phyloP scores from a whole-genome alignment of 768 basidiomycete genomes.

The Multifurca ochricompacta region DNA sequence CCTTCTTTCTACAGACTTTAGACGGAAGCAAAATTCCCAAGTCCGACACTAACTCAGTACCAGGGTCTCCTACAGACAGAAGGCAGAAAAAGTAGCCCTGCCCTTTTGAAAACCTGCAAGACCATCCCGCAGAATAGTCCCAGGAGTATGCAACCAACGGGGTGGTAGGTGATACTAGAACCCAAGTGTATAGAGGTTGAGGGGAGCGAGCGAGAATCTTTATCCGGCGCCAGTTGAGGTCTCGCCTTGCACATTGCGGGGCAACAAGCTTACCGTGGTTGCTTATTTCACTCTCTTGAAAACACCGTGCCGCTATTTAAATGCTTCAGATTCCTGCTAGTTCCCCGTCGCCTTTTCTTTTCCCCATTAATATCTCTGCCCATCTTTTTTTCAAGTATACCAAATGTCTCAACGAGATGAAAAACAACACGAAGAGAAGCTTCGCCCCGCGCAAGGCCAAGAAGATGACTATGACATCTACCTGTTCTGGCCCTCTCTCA shows the following conservation, averaged over 20 bases:
- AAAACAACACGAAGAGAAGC: background rate
- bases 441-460: background rate
- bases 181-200: background rate
- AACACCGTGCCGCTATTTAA: slow-evolving; percentile 15
- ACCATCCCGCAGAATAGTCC: background rate
- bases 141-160: background rate
- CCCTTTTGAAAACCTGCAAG: background rate
- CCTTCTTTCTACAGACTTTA: slow-evolving; percentile 6
- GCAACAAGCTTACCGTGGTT: background rate
- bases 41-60: background rate
- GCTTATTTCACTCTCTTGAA: background rate
- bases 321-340: background rate
- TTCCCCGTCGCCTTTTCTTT: slow-evolving; percentile 2
- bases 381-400: background rate
- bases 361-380: background rate
- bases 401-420: background rate
- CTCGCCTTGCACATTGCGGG: background rate
- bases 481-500: slow-evolving; percentile 5
- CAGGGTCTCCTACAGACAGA: background rate
- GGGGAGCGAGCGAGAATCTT: background rate
- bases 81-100: background rate
- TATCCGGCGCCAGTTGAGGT: slow-evolving; percentile 2
- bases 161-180: background rate
- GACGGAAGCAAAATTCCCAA: slow-evolving; percentile 9
- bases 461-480: slow-evolving; percentile 6